Evolutionary conservation across 2,329 filamentous ascomycete species (phyloP), one percentile per base, ranked within the genome.

Genomic region (Aspergillus thermomutatus): DNA sequence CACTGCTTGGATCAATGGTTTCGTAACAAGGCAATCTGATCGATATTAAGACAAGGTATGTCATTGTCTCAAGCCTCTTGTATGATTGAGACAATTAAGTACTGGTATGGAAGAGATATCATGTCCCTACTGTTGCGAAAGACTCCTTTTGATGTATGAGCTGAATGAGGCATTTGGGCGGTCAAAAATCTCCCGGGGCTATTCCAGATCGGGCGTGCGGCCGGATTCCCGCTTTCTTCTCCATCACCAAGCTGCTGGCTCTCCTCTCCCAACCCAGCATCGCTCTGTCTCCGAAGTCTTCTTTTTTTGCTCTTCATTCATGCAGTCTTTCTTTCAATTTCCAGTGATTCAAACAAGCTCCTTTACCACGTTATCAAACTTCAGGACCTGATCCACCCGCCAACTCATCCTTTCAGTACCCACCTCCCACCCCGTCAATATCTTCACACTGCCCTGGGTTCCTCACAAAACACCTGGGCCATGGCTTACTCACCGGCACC

Each of bases 401-500:
- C 40, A 43, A 23, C 40, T 21, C 2, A 43, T 21, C 40, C 34
- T 37, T 37, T 37, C 31, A 37, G 31, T 2, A 37, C 31, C 31
- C 31, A 14, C 31, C 14, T 37, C 31, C 43, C 52, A 52, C 17
- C 49, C 55, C 47, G 27, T 49, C 49, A 28, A 53, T 41, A 51
- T 51, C 40, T 49, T 28, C 37, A 23, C 50, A 55, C 34, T 31
- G 31, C 31, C 31, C 14, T 37, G 31, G 31, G 2, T 17, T 17
- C 14, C 11, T 3, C n/a, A 37, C 7, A 37, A 17, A 55, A 23
- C 40, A 21, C 23, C 53, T 51, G 53, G 17, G 54, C 54, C 49
- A 77, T 77, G 74, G 73, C 73, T 26, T 75, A 75, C 60, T 76
- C 74, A 7, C 74, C 73, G 14, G 69, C 69, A n/a, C 71, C 72